Base-by-base conservation (phyloP, 768 basidiomycete genomes). In the Russula griseocarnosa region DNA sequence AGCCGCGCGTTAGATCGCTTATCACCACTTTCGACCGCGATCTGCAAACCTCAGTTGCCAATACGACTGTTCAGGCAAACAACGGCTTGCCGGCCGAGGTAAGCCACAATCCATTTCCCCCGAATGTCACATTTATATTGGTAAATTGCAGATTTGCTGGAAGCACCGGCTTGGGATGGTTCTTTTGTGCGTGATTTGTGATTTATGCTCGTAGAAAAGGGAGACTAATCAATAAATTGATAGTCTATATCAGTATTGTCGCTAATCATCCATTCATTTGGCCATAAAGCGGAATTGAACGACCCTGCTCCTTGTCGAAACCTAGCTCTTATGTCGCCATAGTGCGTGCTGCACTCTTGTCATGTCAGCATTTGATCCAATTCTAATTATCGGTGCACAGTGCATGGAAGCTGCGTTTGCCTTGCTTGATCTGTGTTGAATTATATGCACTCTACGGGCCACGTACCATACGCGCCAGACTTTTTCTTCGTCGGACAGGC, bases 401-500 rank as follows among this genome's bases (percentile, higher is more conserved):
- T 63, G 62, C 53, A 61, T 64, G 55, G 62, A 67, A 14, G 56
- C 66, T 0, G 59, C 68, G 4, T 58, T 66, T 3, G 34, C 55
- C 1, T 11, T 69, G 60, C 67, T 63, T n/a, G 34, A 62, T 11
- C 24, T 66, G 18, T 67, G 68, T 56, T 54, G 47, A 49, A 53
- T 11, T 50, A 46, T 26, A 55, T 69, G 62, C 52, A 65, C 18
- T 38, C 58, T 7, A 63, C 55, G 0, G 66, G 63, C 18, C 60
- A 64, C 26, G 49, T 61, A 49, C 57, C 38, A 5, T 59, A 58
- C 22, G 62, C 68, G 8, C 68, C 68, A 28, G 68, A 69, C 57
- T 67, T 67, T 56, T 69, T 69, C 63, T 69, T 69, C 20, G 52
- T 62, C 8, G 66, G 67, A 50, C 58, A 22, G 68, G 68, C n/a